A percentile compares a stretch with the other conserved stretches of the same genome.
These are phyloP conservation scores for Aspergillus sp. DNA, from an alignment of 2,329 filamentous ascomycete genomes.

Conservation along the genomic window DNA sequence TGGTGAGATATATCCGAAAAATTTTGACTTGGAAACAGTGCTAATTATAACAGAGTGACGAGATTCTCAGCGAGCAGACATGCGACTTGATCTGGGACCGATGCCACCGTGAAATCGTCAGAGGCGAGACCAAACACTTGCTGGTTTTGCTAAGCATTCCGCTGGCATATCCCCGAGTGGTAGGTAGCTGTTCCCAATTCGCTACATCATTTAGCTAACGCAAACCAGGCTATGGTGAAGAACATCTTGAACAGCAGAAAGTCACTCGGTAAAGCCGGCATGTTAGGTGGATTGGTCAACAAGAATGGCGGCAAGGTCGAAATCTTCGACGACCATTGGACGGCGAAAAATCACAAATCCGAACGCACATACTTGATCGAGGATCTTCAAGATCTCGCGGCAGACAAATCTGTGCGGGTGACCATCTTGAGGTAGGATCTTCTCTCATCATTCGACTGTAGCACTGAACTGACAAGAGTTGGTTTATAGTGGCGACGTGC, in stretches of 20 bases:
- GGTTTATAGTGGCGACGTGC: slow-evolving; percentile 74
- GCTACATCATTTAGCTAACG: slow-evolving; percentile 20
- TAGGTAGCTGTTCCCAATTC: slow-evolving; percentile 44
- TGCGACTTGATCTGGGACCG: slow-evolving; percentile 87
- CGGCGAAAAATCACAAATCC: slow-evolving; percentile 87
- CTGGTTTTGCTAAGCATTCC: slow-evolving; percentile 84
- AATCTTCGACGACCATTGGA: slow-evolving; percentile 96
- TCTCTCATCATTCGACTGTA: neutral
- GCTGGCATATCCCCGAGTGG: slow-evolving; percentile 75
- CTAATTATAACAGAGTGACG: slow-evolving; percentile 56
- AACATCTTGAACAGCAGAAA: slow-evolving; percentile 81
- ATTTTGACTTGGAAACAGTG: neutral
- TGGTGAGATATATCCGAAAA: slow-evolving; percentile 39
- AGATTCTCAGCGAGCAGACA: slow-evolving; percentile 75
- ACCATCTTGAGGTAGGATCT: slow-evolving; percentile 73
- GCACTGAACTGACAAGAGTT: neutral
- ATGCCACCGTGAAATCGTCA: slow-evolving; percentile 75
- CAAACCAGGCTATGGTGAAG: slow-evolving; percentile 61
- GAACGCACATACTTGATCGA: slow-evolving; percentile 85
- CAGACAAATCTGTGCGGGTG: slow-evolving; percentile 85
- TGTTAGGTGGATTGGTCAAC: slow-evolving; percentile 78
- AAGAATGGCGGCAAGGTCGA: slow-evolving; percentile 90
- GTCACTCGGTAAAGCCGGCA: slow-evolving; percentile 75
- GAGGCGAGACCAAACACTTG: slow-evolving; percentile 84
- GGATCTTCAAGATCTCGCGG: slow-evolving; percentile 88